phyloP scores from a whole-genome alignment of 768 basidiomycete genomes.

The Kwoniella botswanensis region DNA sequence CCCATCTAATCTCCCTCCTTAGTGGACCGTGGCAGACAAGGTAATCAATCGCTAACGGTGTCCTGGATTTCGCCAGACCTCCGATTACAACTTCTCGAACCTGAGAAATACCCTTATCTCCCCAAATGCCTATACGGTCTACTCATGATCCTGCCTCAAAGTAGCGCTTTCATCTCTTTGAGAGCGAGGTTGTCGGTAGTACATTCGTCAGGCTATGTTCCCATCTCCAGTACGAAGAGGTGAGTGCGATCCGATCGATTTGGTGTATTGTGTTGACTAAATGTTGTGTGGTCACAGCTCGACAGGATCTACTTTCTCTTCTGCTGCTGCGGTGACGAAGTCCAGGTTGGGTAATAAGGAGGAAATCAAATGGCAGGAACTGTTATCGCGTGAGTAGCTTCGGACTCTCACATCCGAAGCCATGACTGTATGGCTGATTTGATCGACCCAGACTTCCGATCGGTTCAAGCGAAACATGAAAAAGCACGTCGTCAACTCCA shows the following conservation, averaged over 20 bases:
- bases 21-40: too few relatives aligned
- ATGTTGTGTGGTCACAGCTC: background rate
- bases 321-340: slow-evolving; percentile 62
- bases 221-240: slow-evolving; percentile 80
- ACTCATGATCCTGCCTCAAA: slow-evolving; percentile 95
- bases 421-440: too few relatives aligned
- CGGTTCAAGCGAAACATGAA: slow-evolving; percentile 87
- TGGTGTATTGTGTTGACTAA: background rate
- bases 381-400: slow-evolving; percentile 66
- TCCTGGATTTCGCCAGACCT: slow-evolving; percentile 50
- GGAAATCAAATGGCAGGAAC: slow-evolving; percentile 97
- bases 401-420: too few relatives aligned
- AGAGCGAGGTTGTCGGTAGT: slow-evolving; percentile 93
- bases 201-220: slow-evolving; percentile 90
- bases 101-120: slow-evolving; percentile 92
- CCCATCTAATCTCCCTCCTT: background rate
- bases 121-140: slow-evolving; percentile 98
- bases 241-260: slow-evolving; percentile 58
- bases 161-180: slow-evolving; percentile 91
- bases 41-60: background rate
- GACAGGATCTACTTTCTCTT: slow-evolving; percentile 28
- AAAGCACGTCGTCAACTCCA: slow-evolving; percentile 82
- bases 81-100: slow-evolving; percentile 92
- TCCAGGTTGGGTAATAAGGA: slow-evolving; percentile 78
- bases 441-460: slow-evolving; percentile 69